Evolutionary conservation across 2,329 filamentous ascomycete species (phyloP), one percentile per base, ranked within the genome.

Genomic region (Microdochium nivale): DNA sequence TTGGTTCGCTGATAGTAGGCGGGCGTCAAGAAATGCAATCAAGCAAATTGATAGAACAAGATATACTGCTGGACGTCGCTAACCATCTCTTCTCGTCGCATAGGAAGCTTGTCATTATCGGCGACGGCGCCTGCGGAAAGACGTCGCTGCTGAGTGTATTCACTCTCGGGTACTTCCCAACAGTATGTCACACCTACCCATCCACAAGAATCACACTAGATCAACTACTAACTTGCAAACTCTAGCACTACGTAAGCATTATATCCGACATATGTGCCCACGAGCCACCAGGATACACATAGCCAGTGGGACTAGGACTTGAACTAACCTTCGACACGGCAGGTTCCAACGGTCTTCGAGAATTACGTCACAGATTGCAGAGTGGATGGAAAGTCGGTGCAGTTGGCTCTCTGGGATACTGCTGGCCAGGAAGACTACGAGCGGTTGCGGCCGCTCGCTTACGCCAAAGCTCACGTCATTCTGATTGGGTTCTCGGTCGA

Each of bases 351-450:
- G 47, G 94, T 99, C 35, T 99, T 99, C 70, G 94, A 99, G 68
- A 99, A 99, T 74, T 99, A 99, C 65, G 94, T 99, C 58, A 99
- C 94, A 61, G 94, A 99, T 73, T 99, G 94, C 72, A 82, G 92
- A 73, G 94, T 99, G 54, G 94, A 99, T 67, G 94, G 94, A 64
- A 96, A 96, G 69, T 96, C 90, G n/a, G 94, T 99, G 37, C 94
- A 99, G 74, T 79, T 99, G 57, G 94, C 94, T 49, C 76, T 99
- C 62, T 99, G 94, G 94, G 94, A 99, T 83, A 99, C 94, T n/a
- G 94, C 94, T 49, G 94, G 94, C 54, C 94, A 99, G 71, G 94
- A 99, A 79, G 94, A 99, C 68, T 99, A 99, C 69, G 94, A 99
- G 71, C 81, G 94, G 67, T 76, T 99, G 72, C 87, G 94, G 57